Conservation (phyloP, 148 eudicot species). For the Spergularia marina region DNA sequence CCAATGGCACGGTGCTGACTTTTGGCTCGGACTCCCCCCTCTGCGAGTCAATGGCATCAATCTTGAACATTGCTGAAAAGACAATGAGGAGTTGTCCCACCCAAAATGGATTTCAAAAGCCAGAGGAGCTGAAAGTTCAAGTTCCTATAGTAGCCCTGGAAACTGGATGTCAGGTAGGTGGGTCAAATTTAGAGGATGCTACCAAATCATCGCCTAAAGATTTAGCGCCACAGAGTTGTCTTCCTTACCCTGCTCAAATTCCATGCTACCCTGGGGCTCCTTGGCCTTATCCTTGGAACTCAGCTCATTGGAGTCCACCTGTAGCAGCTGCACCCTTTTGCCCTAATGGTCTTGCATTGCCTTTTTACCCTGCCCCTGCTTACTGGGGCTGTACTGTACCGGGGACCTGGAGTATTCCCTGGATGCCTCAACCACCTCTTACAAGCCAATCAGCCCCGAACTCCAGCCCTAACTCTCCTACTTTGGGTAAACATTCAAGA, state of each 20-base stretch:
- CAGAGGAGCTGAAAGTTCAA: constrained; percentile 22
- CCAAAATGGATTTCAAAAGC: constrained; percentile 29
- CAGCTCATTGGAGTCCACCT: constrained; percentile 21
- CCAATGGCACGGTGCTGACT: constrained; percentile 42
- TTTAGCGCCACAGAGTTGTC: constrained; percentile 17
- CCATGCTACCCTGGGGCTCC: constrained; percentile 46
- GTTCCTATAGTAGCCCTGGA: constrained; percentile 16
- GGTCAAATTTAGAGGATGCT: constrained; percentile 28
- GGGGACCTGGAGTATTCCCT: constrained; percentile 47
- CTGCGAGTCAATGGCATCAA: constrained; percentile 56
- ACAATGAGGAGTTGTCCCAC: constrained; percentile 20
- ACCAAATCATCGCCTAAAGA: constrained; percentile 21
- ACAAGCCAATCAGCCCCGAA: constrained; percentile 22
- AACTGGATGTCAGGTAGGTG: constrained; percentile 28
- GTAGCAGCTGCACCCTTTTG: constrained; percentile 34
- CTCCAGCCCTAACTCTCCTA: constrained; percentile 49
- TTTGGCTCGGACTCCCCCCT: constrained; percentile 51
- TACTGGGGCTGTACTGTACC: constrained; percentile 51
- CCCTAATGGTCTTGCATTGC: constrained; percentile 45
- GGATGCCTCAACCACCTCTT: constrained; percentile 32
- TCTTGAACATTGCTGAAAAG: constrained; percentile 41
- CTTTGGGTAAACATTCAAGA: constrained; percentile 60
- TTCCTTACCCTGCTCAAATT: constrained; percentile 31
- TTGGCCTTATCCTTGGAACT: constrained; percentile 42
- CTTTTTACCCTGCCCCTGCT: constrained; percentile 43